These are phyloP conservation scores for Echria macrotheca DNA, from an alignment of 495 filamentous ascomycete species.

Conservation along the genomic window DNA sequence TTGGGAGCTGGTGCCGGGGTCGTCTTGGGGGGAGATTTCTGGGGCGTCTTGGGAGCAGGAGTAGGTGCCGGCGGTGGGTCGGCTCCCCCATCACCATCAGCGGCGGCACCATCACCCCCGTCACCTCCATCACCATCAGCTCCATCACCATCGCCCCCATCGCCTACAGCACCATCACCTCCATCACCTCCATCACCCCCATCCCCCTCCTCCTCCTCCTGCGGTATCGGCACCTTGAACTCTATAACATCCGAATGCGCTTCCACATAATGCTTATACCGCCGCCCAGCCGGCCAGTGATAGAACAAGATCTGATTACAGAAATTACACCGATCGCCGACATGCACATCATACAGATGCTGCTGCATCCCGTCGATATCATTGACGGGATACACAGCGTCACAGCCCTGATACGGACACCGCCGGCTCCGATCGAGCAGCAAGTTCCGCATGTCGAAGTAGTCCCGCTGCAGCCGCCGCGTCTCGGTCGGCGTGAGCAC, in stretches of 20 bases:
- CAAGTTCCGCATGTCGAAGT: conserved; percentile 28
- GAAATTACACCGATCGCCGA: conserved; percentile 21
- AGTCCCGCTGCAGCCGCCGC: conserved; percentile 28
- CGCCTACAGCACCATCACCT: no score
- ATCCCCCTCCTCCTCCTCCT: no score
- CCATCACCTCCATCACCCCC: no score
- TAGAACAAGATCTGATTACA: conserved; percentile 22
- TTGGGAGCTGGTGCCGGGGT: no score
- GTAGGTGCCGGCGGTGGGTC: no score
- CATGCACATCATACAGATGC: conserved; percentile 30
- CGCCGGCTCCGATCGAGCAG: conserved; percentile 26
- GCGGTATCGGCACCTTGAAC: no score
- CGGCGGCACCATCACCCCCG: no score
- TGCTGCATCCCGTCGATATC: conserved; percentile 18
- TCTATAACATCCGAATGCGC: conserved; percentile 15
- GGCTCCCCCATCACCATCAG: no score
- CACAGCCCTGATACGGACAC: conserved; percentile 32
- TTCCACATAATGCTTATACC: conserved; percentile 12
- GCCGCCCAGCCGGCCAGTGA: conserved; percentile 19
- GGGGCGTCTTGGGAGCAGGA: no score
- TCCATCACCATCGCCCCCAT: no score
- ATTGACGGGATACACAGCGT: conserved; percentile 20
- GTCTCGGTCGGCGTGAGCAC: conserved; percentile 38
- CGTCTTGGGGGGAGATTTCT: no score
- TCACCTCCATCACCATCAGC: no score